Percentiles rank a stretch among this genome's conserved stretches.
Conservation (phyloP, 176 grass and related monocot genomes). For the Guadua angustifolia region DNA sequence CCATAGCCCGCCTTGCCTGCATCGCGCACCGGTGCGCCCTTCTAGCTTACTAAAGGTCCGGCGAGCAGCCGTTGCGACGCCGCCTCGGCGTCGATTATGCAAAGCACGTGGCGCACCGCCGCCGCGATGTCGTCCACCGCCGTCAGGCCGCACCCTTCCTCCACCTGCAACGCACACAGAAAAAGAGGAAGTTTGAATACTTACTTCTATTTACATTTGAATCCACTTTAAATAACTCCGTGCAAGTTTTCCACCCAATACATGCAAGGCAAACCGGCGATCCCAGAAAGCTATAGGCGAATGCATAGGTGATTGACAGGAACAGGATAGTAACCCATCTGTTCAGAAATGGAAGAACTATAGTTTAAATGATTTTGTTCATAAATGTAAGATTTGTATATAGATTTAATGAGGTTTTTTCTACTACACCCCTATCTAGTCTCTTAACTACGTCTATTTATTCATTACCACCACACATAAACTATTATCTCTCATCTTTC, state of each 20-base stretch:
- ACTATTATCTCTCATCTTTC: too few relatives aligned
- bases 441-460: too few relatives aligned
- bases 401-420: too few relatives aligned
- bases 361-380: too few relatives aligned
- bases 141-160: conserved; percentile 74
- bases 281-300: not conserved
- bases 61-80: conserved; percentile 35
- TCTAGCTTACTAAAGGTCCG: conserved; percentile 14
- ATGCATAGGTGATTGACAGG: not conserved
- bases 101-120: conserved; percentile 75
- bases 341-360: too few relatives aligned
- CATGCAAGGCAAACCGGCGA: conserved; percentile 7
- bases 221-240: not conserved
- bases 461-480: too few relatives aligned
- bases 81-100: conserved; percentile 63
- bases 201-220: not conserved
- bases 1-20: not conserved
- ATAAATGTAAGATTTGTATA: too few relatives aligned
- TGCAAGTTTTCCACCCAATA: not conserved
- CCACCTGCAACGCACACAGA: conserved; percentile 56
- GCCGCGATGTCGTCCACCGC: conserved; percentile 84
- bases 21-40: not conserved
- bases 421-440: too few relatives aligned
- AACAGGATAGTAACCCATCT: too few relatives aligned
- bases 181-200: not conserved